A percentile compares a stretch with the other conserved stretches of the same genome.
Conservation (phyloP, 2,329 filamentous ascomycete species). For the Aspergillus niger region DNA sequence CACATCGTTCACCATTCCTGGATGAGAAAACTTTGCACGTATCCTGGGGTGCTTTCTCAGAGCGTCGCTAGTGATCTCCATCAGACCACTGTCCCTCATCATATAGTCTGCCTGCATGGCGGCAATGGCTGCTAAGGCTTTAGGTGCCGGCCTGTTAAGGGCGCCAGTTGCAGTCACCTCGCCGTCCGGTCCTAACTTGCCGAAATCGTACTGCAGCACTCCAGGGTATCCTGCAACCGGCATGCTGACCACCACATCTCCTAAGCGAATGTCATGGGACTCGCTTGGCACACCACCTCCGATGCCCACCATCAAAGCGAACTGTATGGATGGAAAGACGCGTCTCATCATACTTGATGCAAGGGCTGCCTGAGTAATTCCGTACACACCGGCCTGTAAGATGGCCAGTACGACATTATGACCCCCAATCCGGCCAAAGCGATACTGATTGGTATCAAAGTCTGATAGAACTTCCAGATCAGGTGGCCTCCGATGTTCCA, state of each 20-base stretch:
- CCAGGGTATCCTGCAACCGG: constrained; percentile 21
- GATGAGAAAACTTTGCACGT: constrained; percentile 6
- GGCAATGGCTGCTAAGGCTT: constrained; percentile 15
- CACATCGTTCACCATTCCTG: background rate
- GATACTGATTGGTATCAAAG: constrained; percentile 27
- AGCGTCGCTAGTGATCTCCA: too few relatives aligned
- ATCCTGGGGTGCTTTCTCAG: background rate
- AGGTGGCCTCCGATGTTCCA: constrained; percentile 19
- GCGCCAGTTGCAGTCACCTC: constrained; percentile 23
- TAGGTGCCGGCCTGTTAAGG: constrained; percentile 16
- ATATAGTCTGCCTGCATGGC: background rate
- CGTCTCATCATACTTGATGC: constrained; percentile 16
- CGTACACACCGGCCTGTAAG: constrained; percentile 23
- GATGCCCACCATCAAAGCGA: constrained; percentile 34
- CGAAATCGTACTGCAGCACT: constrained; percentile 34
- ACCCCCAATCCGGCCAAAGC: constrained; percentile 23
- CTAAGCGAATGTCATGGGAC: constrained; percentile 28
- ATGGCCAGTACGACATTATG: constrained; percentile 31
- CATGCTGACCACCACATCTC: constrained; percentile 33
- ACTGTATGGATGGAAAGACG: constrained; percentile 27
- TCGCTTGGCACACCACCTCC: constrained; percentile 31
- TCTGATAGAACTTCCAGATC: background rate
- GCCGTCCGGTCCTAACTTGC: constrained; percentile 24
- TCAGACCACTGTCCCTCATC: background rate
- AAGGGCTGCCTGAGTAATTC: constrained; percentile 24